phyloP scores from a whole-genome alignment of 2,329 filamentous ascomycete genomes.

The Chaetoscypha palmicola region DNA sequence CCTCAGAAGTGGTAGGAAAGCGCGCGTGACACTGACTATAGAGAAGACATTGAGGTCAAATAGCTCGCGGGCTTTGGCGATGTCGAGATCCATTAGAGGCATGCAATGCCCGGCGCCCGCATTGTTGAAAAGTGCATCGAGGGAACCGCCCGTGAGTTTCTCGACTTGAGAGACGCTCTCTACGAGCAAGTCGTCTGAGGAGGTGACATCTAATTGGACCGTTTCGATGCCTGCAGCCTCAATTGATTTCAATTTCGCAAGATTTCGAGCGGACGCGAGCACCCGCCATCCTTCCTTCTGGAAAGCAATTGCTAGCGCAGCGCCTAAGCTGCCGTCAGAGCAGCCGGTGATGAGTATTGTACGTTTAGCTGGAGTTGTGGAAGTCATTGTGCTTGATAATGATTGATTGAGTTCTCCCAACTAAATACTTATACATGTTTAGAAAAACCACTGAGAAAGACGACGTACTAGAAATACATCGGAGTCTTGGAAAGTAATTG shows the following conservation, averaged over 20 bases:
- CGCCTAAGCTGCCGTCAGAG: slow-evolving; percentile 34
- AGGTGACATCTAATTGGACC: slow-evolving; percentile 35
- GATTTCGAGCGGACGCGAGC: slow-evolving; percentile 35
- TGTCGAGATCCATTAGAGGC: slow-evolving; percentile 29
- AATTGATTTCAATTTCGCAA: slow-evolving; percentile 28
- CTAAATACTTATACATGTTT: no score
- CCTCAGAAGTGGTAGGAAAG: slow-evolving; percentile 29
- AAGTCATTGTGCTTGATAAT: no score
- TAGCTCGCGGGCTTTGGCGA: slow-evolving; percentile 26
- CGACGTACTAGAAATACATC: no score
- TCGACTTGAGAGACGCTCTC: slow-evolving; percentile 27
- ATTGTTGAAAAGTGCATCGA: slow-evolving; percentile 40
- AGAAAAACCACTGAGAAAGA: no score
- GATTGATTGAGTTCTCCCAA: no score
- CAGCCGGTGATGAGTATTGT: slow-evolving; percentile 35
- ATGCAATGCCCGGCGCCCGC: slow-evolving; percentile 32
- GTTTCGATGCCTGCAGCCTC: slow-evolving; percentile 26
- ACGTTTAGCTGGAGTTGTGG: no score
- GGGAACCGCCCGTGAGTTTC: no score
- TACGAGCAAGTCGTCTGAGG: slow-evolving; percentile 29
- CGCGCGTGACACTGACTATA: slow-evolving; percentile 30
- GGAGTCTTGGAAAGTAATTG: no score
- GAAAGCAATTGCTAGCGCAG: slow-evolving; percentile 34
- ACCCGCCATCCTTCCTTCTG: slow-evolving; percentile 33
- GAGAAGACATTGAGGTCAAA: slow-evolving; percentile 32